These are phyloP conservation scores for Vaccinium darrowii DNA, from an alignment of 148 eudicot species.

Conservation along the genomic window DNA sequence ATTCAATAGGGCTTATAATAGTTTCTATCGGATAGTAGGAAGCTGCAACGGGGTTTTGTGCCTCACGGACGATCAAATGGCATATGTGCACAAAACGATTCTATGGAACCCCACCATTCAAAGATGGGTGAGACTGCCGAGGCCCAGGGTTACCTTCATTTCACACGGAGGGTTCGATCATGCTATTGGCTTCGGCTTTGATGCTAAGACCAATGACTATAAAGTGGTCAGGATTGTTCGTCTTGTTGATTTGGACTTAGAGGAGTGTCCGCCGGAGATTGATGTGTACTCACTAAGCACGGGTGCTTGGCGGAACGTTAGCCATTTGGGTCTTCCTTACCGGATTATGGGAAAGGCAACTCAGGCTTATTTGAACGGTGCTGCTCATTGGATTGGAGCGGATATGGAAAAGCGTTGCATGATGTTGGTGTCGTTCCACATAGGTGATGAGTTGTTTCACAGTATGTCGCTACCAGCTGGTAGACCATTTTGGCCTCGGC, in stretches of 20 bases:
- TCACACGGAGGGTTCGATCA: background rate
- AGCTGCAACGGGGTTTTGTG: constrained; percentile 31
- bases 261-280: background rate
- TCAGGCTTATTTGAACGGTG: constrained; percentile 25
- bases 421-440: constrained; percentile 20
- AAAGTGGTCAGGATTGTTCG: background rate
- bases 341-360: background rate
- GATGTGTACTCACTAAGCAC: constrained; percentile 26
- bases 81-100: background rate
- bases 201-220: background rate
- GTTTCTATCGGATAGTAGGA: constrained; percentile 27
- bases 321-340: background rate
- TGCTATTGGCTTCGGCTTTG: constrained; percentile 38
- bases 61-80: constrained; percentile 16
- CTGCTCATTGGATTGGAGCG: constrained; percentile 34
- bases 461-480: constrained; percentile 22
- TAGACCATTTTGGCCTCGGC: background rate
- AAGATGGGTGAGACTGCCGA: constrained; percentile 15
- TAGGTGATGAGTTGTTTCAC: constrained; percentile 26
- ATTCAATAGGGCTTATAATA: background rate
- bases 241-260: background rate
- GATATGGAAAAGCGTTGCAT: background rate
- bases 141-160: background rate
- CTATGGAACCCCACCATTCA: constrained; percentile 37
- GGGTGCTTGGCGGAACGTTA: constrained; percentile 23